phyloP scores from a whole-genome alignment of 1,284 basidiomycete genomes.

The Puccinia brachypodii region DNA sequence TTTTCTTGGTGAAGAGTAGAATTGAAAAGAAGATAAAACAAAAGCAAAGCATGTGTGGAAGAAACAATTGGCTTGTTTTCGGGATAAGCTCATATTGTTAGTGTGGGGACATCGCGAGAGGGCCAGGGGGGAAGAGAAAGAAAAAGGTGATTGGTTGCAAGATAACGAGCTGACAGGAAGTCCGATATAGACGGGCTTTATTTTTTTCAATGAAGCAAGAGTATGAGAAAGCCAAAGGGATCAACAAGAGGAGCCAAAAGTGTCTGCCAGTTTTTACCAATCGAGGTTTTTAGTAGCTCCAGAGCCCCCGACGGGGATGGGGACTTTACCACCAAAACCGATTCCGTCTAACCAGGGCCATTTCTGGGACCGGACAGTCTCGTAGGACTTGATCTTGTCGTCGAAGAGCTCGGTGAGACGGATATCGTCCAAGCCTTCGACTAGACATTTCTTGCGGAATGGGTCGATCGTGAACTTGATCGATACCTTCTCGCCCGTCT shows the following conservation, averaged over 20 bases:
- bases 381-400: conserved; percentile 40
- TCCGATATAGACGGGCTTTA: too few relatives aligned
- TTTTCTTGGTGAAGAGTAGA: too few relatives aligned
- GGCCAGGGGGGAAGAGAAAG: too few relatives aligned
- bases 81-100: too few relatives aligned
- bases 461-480: conserved; percentile 77
- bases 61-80: too few relatives aligned
- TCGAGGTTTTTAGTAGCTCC: neutral
- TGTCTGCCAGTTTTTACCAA: neutral
- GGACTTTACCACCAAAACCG: conserved; percentile 38
- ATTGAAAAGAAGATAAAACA: too few relatives aligned
- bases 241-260: neutral
- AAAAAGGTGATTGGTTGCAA: too few relatives aligned
- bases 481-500: conserved; percentile 60
- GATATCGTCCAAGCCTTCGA: conserved; percentile 93
- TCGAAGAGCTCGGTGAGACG: conserved; percentile 58
- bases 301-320: conserved; percentile 18
- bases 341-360: conserved; percentile 48
- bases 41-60: too few relatives aligned
- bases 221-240: neutral
- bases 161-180: too few relatives aligned
- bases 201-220: neutral
- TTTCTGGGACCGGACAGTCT: conserved; percentile 10
- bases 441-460: conserved; percentile 84
- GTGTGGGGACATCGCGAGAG: too few relatives aligned